These are phyloP conservation scores for Alloteropsis semialata DNA, from an alignment of 176 grass and related monocot species.

Conservation along the genomic window DNA sequence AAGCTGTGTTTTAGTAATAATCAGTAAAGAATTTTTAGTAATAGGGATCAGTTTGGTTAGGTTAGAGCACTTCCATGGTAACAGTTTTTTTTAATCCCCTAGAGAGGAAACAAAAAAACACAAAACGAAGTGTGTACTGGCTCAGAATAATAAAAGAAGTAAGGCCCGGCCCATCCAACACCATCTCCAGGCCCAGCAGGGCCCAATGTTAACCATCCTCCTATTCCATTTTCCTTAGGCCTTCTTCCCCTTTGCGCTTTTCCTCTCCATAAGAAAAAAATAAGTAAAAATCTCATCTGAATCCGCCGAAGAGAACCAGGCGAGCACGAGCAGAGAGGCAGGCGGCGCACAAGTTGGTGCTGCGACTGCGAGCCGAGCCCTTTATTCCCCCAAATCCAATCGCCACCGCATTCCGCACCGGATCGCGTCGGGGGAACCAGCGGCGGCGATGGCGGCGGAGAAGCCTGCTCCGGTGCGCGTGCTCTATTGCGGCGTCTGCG, in stretches of 20 bases:
- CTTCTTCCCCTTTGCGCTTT: not conserved
- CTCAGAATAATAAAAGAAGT: too few species aligned
- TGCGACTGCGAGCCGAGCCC: not conserved
- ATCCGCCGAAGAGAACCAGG: not conserved
- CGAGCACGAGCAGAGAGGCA: not conserved
- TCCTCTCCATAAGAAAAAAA: too few species aligned
- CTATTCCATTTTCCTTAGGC: not conserved
- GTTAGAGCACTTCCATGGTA: too few species aligned
- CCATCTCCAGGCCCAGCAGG: not conserved
- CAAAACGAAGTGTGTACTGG: too few species aligned
- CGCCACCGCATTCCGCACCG: not conserved
- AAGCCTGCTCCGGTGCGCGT: conserved; percentile 76
- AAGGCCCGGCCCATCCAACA: too few species aligned
- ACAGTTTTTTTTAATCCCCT: too few species aligned
- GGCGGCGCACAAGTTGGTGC: not conserved
- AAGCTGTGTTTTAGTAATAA: too few species aligned
- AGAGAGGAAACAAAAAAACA: too few species aligned
- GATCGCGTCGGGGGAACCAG: not conserved
- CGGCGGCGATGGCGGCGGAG: conserved; percentile 52
- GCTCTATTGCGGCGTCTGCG: conserved; percentile 84
- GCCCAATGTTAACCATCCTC: not conserved
- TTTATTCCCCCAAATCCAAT: not conserved
- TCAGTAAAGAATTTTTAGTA: too few species aligned
- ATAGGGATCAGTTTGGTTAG: too few species aligned
- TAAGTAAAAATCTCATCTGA: too few species aligned